Percentiles rank a stretch among this genome's conserved stretches.
These are phyloP conservation scores for Coemansia sp. DNA, from an alignment of 192 early-diverging fungal species.

Conservation along the genomic window DNA sequence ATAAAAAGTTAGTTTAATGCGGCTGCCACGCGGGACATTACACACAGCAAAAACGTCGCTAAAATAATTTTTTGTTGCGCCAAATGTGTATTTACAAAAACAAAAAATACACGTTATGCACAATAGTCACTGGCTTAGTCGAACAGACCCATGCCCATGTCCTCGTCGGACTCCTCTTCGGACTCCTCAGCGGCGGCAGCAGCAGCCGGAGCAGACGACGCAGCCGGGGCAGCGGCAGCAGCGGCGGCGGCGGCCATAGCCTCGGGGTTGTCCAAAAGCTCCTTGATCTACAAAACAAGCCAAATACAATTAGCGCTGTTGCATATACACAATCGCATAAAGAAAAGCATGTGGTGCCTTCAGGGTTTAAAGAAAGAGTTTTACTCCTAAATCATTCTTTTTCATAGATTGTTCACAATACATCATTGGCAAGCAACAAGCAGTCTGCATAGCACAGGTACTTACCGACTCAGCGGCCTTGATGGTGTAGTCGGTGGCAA, in stretches of 20 bases:
- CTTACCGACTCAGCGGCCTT: constrained; percentile 72
- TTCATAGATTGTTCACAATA: constrained; percentile 53
- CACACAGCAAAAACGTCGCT: no score
- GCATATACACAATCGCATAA: not conserved
- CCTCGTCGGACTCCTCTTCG: constrained; percentile 76
- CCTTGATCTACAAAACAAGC: constrained; percentile 73
- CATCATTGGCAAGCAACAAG: constrained; percentile 33
- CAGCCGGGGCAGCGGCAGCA: constrained; percentile 72
- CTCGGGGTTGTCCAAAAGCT: constrained; percentile 87
- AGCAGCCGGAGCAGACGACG: constrained; percentile 62
- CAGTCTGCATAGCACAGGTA: constrained; percentile 19
- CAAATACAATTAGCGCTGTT: constrained; percentile 1
- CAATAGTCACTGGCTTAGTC: constrained; percentile 56
- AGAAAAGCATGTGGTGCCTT: constrained; percentile 17
- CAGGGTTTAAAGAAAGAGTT: constrained; percentile 77
- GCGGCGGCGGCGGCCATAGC: constrained; percentile 83
- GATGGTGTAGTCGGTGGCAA: constrained; percentile 90
- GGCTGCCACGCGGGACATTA: no score
- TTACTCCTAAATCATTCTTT: constrained; percentile 48
- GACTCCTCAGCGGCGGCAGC: constrained; percentile 66
- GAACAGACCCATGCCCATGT: constrained; percentile 92
- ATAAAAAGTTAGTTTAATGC: no score
- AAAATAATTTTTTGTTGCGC: no score
- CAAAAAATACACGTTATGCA: not conserved
- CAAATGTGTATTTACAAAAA: not conserved